Evolutionary conservation across 257 asterid genomes (phyloP).

Genomic region (Oldenlandia corymbosa): DNA sequence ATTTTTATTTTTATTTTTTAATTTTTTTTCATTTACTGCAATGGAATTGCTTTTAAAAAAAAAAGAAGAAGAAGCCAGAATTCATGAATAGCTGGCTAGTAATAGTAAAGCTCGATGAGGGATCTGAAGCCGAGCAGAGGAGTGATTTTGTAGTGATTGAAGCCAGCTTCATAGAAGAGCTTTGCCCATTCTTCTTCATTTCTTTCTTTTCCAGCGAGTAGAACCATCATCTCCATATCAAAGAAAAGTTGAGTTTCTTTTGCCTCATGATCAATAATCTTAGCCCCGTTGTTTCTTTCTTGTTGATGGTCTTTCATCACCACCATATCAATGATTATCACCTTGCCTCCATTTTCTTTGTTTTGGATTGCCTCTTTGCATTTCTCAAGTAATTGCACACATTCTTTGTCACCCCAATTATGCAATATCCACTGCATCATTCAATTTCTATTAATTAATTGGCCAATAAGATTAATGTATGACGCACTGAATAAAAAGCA

Average conservation of each 20-base stretch:
- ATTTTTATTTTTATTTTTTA: no score
- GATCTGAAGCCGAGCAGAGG: constrained; percentile 32
- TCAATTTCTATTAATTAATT: no score
- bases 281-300: background rate
- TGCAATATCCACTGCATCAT: constrained; percentile 28
- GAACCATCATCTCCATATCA: no score
- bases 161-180: constrained; percentile 30
- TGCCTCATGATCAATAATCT: no score
- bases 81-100: no score
- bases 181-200: constrained; percentile 34
- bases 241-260: no score
- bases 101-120: constrained; percentile 28
- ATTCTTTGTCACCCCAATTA: constrained; percentile 27
- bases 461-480: no score
- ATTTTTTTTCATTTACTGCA: no score
- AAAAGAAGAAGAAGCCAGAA: no score
- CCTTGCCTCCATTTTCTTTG: constrained; percentile 21
- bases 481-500: no score
- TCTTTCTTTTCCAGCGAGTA: no score
- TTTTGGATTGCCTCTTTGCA: constrained; percentile 23
- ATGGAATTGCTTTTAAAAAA: no score
- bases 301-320: background rate
- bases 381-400: constrained; percentile 16
- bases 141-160: constrained; percentile 23
- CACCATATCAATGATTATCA: constrained; percentile 22